Conservation (phyloP, 352 stramenopile species). For the Aphanomyces stellatus region DNA sequence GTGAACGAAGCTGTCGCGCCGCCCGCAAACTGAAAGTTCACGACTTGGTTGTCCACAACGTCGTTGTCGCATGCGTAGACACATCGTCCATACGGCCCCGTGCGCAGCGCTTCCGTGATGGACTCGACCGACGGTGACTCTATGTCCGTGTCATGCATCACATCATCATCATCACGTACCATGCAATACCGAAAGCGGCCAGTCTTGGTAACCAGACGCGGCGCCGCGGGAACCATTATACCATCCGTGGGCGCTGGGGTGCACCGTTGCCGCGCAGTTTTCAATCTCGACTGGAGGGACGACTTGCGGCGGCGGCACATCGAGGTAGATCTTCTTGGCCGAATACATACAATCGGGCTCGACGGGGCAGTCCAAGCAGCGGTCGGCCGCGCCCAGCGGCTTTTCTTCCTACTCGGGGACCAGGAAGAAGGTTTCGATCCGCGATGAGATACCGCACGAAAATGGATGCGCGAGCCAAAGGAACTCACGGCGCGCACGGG, state of each 20-base stretch:
- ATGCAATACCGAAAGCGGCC: constrained; percentile 13
- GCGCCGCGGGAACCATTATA: constrained; percentile 3
- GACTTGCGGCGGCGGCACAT: background rate
- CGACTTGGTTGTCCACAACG: constrained; percentile 23
- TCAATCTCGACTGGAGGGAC: background rate
- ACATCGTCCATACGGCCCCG: constrained; percentile 22
- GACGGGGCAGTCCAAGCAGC: constrained; percentile 20
- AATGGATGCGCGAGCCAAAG: constrained; percentile 20
- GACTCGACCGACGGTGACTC: background rate
- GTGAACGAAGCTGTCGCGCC: constrained; percentile 22
- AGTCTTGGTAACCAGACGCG: constrained; percentile 4
- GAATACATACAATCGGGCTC: constrained; percentile 13
- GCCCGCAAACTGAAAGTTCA: constrained; percentile 23
- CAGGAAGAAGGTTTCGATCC: background rate
- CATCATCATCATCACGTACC: constrained; percentile 1
- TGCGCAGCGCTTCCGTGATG: constrained; percentile 21
- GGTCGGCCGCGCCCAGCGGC: constrained; percentile 1
- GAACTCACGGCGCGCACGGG: background rate
- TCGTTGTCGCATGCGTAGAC: constrained; percentile 25
- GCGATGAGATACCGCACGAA: background rate
- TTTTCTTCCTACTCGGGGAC: background rate
- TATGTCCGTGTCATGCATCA: background rate
- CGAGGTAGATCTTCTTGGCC: constrained; percentile 24
- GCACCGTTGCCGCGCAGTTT: background rate
- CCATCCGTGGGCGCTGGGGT: background rate